A percentile compares a stretch with the other conserved stretches of the same genome.
Conservation (phyloP, 1,284 basidiomycete species). For the Spongispora temasekensis region DNA sequence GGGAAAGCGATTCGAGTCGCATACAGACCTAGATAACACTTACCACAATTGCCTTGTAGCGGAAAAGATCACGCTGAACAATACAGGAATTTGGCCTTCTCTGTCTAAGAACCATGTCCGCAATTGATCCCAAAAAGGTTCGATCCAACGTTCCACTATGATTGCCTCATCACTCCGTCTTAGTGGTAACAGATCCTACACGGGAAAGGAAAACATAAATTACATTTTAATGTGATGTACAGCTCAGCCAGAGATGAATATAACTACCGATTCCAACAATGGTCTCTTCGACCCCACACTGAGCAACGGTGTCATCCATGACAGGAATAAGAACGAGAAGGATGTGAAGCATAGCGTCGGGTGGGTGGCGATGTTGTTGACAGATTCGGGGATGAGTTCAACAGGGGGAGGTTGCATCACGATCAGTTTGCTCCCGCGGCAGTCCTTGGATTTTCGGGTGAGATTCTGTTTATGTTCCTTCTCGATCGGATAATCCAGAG, state of each 20-base stretch:
- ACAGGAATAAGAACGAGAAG: slow-evolving; percentile 22
- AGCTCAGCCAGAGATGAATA: slow-evolving; percentile 25
- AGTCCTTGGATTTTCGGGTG: slow-evolving; percentile 1
- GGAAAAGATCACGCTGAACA: slow-evolving; percentile 22
- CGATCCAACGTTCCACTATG: slow-evolving; percentile 28
- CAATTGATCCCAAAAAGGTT: slow-evolving; percentile 28
- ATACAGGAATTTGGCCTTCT: slow-evolving; percentile 11
- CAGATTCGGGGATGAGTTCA: slow-evolving; percentile 14
- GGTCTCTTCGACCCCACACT: slow-evolving; percentile 27
- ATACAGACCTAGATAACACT: not conserved
- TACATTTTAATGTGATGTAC: slow-evolving; percentile 22
- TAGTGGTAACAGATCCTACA: slow-evolving; percentile 29
- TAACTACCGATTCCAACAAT: slow-evolving; percentile 36
- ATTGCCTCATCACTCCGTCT: slow-evolving; percentile 28
- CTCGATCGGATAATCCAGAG: not conserved
- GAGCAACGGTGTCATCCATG: slow-evolving; percentile 31
- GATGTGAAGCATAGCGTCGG: slow-evolving; percentile 18
- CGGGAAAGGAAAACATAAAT: slow-evolving; percentile 6
- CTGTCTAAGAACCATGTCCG: slow-evolving; percentile 20
- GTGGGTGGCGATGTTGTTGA: slow-evolving; percentile 22
- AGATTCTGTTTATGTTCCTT: slow-evolving; percentile 1
- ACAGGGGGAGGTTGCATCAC: slow-evolving; percentile 28
- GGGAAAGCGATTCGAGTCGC: not conserved
- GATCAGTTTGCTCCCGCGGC: slow-evolving; percentile 22
- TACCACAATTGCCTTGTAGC: slow-evolving; percentile 19